phyloP scores from a whole-genome alignment of 176 grass and related monocot genomes.

The Zoysia pacifica region DNA sequence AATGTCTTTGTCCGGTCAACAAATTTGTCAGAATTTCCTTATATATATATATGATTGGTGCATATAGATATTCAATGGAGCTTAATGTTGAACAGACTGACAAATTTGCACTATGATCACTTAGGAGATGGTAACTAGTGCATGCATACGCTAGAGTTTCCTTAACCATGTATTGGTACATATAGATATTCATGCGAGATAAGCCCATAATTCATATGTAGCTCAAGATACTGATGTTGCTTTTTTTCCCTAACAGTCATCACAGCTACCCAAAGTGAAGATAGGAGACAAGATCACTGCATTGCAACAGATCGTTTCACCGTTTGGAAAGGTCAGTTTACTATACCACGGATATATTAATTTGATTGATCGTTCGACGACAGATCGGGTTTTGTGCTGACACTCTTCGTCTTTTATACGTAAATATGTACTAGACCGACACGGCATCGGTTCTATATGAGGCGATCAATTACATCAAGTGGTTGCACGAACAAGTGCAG shows the following conservation, averaged over 20 bases:
- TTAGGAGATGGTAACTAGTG: no score
- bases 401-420: neutral
- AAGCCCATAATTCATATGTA: neutral
- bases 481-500: constrained; percentile 95
- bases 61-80: no score
- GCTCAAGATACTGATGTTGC: neutral
- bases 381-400: neutral
- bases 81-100: no score
- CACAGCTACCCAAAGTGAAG: constrained; percentile 73
- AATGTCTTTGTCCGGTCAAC: no score
- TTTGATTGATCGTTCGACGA: neutral
- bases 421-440: constrained; percentile 62
- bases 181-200: neutral
- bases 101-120: no score
- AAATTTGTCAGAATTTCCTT: no score
- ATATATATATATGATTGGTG: no score
- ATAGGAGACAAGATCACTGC: constrained; percentile 79
- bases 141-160: no score
- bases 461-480: constrained; percentile 89
- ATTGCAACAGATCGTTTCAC: constrained; percentile 85
- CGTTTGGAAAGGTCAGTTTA: constrained; percentile 76
- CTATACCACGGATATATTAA: neutral
- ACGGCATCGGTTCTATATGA: constrained; percentile 89
- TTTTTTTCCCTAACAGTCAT: constrained; percentile 15
- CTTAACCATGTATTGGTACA: neutral